Evolutionary conservation across 345 rosid species (phyloP).

Genomic region (Durio zibethinus): DNA sequence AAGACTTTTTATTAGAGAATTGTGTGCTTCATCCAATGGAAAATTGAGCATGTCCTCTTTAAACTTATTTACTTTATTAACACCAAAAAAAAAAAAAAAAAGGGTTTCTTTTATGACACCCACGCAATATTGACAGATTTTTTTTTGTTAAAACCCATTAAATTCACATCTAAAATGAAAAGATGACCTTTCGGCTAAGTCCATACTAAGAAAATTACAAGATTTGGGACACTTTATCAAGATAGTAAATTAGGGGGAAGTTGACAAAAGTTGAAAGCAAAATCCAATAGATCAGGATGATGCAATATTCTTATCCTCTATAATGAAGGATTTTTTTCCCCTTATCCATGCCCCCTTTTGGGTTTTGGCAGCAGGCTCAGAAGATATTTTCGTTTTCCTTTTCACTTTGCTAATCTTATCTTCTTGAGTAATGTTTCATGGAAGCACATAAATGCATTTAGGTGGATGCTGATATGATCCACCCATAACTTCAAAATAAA

Average conservation of each 20-base stretch:
- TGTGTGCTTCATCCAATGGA: background rate
- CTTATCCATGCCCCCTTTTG: background rate
- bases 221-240: background rate
- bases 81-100: no score
- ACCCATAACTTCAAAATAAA: slow-evolving; percentile 8
- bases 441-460: slow-evolving; percentile 23
- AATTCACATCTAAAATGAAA: background rate
- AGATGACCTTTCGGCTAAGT: background rate
- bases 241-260: background rate
- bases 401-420: slow-evolving; percentile 16
- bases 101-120: no score
- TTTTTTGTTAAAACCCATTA: background rate
- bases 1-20: background rate
- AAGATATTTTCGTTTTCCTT: background rate
- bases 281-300: background rate
- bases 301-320: background rate
- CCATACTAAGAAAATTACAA: background rate
- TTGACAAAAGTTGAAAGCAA: background rate
- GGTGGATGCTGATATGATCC: slow-evolving; percentile 30
- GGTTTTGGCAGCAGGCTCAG: slow-evolving; percentile 3
- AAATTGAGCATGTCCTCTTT: background rate
- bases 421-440: slow-evolving; percentile 7
- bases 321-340: background rate
- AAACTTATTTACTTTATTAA: no score
- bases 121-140: no score